Conservation (phyloP, 148 eudicot genomes). For the Vaccinium myrtillus region DNA sequence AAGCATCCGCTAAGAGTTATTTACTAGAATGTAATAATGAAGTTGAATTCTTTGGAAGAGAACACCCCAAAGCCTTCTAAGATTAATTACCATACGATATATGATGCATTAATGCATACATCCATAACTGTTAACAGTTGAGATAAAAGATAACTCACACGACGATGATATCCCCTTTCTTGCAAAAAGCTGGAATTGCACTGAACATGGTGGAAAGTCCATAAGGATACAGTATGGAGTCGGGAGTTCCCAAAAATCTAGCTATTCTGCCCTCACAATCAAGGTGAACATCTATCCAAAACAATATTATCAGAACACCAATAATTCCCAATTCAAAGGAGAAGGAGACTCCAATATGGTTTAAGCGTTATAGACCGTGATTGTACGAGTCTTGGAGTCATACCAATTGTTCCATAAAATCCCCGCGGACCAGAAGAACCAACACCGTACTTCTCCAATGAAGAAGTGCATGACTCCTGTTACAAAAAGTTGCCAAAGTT, state of each 20-base stretch:
- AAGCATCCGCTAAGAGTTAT: not conserved
- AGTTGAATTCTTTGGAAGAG: not conserved
- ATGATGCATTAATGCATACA: not conserved
- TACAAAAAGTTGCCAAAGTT: conserved; percentile 18
- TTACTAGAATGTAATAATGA: not conserved
- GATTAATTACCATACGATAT: not conserved
- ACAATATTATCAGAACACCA: not conserved
- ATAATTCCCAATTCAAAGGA: not conserved
- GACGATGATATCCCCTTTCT: conserved; percentile 85
- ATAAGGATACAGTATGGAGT: conserved; percentile 90
- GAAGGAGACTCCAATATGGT: not conserved
- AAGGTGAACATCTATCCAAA: conserved; percentile 80
- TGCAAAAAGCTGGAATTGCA: conserved; percentile 93
- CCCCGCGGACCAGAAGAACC: conserved; percentile 99
- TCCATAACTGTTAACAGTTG: not conserved
- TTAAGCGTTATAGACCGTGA: not conserved
- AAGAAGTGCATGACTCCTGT: conserved; percentile 83
- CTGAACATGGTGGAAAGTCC: conserved; percentile 97
- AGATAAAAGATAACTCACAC: conserved; percentile 60
- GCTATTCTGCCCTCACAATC: conserved; percentile 96
- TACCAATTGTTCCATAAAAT: conserved; percentile 97
- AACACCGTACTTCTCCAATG: conserved; percentile 93
- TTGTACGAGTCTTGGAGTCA: conserved; percentile 5
- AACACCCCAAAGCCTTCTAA: not conserved
- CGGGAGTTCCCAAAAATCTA: conserved; percentile 85